Evolutionary conservation across 2,329 filamentous ascomycete genomes (phyloP).

Genomic region (Ascochyta lentis): DNA sequence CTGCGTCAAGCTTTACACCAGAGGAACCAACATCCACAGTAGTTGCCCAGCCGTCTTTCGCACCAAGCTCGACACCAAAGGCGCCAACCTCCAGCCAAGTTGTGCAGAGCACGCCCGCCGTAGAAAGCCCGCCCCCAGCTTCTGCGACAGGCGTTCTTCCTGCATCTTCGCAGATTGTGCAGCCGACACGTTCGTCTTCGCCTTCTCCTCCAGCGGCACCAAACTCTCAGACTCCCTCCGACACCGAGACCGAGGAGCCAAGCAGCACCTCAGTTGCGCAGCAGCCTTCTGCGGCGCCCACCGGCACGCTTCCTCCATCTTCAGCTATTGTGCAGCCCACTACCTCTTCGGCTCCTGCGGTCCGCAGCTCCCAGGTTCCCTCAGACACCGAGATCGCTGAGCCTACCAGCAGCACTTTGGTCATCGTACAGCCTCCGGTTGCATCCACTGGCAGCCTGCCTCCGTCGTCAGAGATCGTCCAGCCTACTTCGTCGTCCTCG

Average conservation of each 20-base stretch:
- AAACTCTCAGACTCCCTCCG: constrained; percentile 16
- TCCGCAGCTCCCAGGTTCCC: no score
- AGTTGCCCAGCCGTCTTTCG: neutral
- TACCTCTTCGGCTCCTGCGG: neutral
- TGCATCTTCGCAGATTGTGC: constrained; percentile 5
- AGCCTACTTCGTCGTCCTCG: neutral
- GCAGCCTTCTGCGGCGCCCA: neutral
- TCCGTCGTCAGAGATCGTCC: neutral
- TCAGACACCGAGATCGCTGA: no score
- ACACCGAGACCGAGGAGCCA: constrained; percentile 4
- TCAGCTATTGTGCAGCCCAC: constrained; percentile 6
- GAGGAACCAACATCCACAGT: neutral
- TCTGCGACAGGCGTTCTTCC: constrained; percentile 1
- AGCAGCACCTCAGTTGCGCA: constrained; percentile 2
- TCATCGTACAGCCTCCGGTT: neutral
- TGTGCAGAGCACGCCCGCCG: neutral
- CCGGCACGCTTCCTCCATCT: constrained; percentile 9
- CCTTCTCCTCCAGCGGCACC: constrained; percentile 9
- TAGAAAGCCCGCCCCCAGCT: neutral
- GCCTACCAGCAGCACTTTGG: no score
- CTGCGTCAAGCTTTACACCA: neutral
- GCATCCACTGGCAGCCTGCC: constrained; percentile 23
- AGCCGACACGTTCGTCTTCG: constrained; percentile 4
- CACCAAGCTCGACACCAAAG: neutral
- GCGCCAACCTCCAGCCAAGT: neutral